Conservation (phyloP, 257 asterid genomes). For the Cinchona pubescens region DNA sequence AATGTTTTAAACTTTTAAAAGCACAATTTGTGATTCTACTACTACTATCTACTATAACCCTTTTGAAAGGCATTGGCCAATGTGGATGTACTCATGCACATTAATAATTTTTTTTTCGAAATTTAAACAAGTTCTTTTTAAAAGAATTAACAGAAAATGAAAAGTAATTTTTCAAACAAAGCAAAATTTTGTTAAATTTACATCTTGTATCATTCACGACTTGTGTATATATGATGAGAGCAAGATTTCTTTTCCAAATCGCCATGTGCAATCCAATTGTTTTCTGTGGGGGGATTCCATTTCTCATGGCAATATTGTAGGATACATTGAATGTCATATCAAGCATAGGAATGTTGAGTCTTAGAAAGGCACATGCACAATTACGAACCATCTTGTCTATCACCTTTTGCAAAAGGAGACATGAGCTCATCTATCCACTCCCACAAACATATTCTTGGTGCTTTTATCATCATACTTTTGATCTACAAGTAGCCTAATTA, state of each 20-base stretch:
- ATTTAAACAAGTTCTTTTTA: background rate
- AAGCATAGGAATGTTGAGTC: slow-evolving; percentile 20
- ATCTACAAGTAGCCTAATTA: slow-evolving; percentile 23
- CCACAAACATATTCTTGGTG: slow-evolving; percentile 15
- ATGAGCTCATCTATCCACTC: slow-evolving; percentile 21
- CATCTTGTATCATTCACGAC: background rate
- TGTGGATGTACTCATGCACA: too few species aligned
- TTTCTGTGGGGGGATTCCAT: background rate
- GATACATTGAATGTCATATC: too few species aligned
- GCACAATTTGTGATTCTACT: too few species aligned
- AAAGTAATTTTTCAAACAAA: too few species aligned
- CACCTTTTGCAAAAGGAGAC: slow-evolving; percentile 29
- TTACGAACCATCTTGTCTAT: slow-evolving; percentile 23
- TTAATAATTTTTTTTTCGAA: too few species aligned
- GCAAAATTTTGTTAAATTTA: background rate
- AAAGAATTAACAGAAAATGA: too few species aligned
- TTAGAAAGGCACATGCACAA: slow-evolving; percentile 21
- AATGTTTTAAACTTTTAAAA: too few species aligned
- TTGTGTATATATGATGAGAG: background rate
- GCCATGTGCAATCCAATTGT: background rate
- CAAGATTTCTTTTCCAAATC: background rate
- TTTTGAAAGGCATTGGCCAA: background rate
- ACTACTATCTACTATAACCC: too few species aligned
- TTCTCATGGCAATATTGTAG: background rate
- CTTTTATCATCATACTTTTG: slow-evolving; percentile 16